These are phyloP conservation scores for Bidens hawaiensis DNA, from an alignment of 140 eudicot genomes.

Conservation along the genomic window DNA sequence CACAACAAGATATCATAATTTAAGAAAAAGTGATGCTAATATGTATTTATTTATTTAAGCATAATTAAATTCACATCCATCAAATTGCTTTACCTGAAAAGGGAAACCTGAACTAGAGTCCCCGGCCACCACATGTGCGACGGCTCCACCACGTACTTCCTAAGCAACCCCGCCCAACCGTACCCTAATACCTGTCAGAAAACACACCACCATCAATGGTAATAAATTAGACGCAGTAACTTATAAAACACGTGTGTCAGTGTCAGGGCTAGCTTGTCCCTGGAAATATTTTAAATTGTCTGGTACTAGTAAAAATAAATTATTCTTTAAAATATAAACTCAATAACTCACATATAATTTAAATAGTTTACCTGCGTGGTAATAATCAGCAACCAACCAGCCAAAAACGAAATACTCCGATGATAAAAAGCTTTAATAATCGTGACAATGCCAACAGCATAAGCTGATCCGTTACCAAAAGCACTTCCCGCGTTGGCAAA, in stretches of 20 bases:
- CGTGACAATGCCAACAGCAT: constrained; percentile 67
- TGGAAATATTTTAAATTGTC: too few species aligned
- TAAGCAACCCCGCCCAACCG: constrained; percentile 86
- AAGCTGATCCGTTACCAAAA: constrained; percentile 89
- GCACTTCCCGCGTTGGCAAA: constrained; percentile 96
- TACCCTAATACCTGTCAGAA: constrained; percentile 74
- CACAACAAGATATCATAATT: too few species aligned
- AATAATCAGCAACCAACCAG: constrained; percentile 85
- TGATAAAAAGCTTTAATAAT: constrained; percentile 78
- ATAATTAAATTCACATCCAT: too few species aligned
- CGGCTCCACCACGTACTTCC: constrained; percentile 88
- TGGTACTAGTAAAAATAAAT: too few species aligned
- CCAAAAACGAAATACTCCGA: constrained; percentile 65
- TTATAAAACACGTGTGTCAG: too few species aligned
- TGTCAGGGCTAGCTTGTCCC: too few species aligned
- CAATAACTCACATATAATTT: too few species aligned
- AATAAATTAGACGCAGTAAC: too few species aligned
- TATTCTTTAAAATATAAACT: too few species aligned
- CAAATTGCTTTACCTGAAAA: constrained; percentile 93
- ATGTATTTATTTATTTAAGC: too few species aligned
- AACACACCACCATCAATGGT: background rate
- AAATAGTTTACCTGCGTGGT: constrained; percentile 65
- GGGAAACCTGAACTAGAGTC: constrained; percentile 88
- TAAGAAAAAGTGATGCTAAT: too few species aligned
- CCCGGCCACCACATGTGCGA: constrained; percentile 99